A percentile compares a stretch with the other conserved stretches of the same genome.
Evolutionary conservation across 2,329 filamentous ascomycete genomes (phyloP).

Genomic region (Clarireedia homoeocarpa): DNA sequence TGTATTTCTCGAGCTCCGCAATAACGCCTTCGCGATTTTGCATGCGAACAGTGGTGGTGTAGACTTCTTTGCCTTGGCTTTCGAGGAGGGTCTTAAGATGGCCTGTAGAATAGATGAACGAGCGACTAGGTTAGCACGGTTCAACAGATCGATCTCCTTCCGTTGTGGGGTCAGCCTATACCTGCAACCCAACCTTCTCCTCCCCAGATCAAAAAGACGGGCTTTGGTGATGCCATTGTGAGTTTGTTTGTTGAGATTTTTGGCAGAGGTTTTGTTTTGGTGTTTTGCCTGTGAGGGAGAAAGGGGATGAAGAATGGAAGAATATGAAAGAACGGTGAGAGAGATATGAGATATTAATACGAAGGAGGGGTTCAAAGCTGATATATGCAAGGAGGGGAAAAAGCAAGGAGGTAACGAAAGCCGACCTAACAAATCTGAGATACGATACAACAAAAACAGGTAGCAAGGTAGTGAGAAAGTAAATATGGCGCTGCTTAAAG

Average conservation of each 20-base stretch:
- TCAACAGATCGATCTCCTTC: not conserved
- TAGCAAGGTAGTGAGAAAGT: not conserved
- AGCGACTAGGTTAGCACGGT: constrained; percentile 2
- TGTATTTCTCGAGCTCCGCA: constrained; percentile 47
- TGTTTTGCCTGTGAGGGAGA: too few relatives aligned
- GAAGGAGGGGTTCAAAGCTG: not conserved
- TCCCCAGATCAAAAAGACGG: constrained; percentile 55
- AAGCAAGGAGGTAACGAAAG: not conserved
- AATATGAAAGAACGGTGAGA: constrained; percentile 4
- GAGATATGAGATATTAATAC: not conserved
- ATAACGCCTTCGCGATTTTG: constrained; percentile 52
- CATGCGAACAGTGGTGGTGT: constrained; percentile 56
- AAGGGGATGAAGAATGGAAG: not conserved
- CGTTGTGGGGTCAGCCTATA: not conserved
- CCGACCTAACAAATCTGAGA: too few relatives aligned
- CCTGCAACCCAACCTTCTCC: constrained; percentile 47
- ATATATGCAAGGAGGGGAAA: constrained; percentile 6
- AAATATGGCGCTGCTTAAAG: too few relatives aligned
- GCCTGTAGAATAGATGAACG: constrained; percentile 24
- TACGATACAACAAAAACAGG: not conserved
- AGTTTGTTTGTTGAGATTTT: not conserved
- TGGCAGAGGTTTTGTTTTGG: too few relatives aligned
- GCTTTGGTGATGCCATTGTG: constrained; percentile 13
- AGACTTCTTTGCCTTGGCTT: constrained; percentile 50
- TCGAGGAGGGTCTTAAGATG: constrained; percentile 52